A percentile compares a stretch with the other conserved stretches of the same genome.
These are phyloP conservation scores for Cornus suecica DNA, from an alignment of 148 eudicot species.

Conservation along the genomic window DNA sequence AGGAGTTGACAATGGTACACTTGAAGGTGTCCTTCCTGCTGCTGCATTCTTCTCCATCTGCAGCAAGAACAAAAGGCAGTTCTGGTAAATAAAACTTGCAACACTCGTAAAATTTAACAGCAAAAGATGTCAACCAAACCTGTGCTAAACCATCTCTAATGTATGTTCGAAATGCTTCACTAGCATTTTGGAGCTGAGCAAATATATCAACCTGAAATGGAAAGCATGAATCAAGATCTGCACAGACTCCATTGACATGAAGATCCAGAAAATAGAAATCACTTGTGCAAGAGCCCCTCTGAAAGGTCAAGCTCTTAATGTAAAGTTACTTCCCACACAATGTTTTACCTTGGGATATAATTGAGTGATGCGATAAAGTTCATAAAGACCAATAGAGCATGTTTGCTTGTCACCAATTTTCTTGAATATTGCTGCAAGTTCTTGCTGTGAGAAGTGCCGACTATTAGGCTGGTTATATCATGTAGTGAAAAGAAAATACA, in stretches of 20 bases:
- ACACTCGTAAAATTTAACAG: background rate
- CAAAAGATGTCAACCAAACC: conserved; percentile 32
- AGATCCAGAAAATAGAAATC: background rate
- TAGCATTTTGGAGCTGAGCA: conserved; percentile 94
- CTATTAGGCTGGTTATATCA: background rate
- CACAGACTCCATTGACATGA: background rate
- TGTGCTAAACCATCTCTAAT: conserved; percentile 96
- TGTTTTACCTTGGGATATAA: conserved; percentile 78
- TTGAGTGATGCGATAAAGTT: conserved; percentile 85
- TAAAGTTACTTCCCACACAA: background rate
- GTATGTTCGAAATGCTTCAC: conserved; percentile 97
- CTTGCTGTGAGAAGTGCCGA: conserved; percentile 65
- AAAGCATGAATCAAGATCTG: background rate
- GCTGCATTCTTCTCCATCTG: conserved; percentile 99
- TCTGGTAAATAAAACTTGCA: background rate
- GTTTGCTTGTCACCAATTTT: conserved; percentile 99
- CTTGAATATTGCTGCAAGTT: conserved; percentile 95
- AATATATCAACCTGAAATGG: conserved; percentile 84
- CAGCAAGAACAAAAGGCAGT: conserved; percentile 4
- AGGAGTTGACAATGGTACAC: conserved; percentile 88
- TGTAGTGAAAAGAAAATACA: background rate
- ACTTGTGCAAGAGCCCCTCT: background rate
- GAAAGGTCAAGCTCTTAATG: background rate
- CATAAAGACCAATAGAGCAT: conserved; percentile 92
- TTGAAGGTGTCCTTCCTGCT: conserved; percentile 93